A percentile compares a stretch with the other conserved stretches of the same genome.
These are phyloP conservation scores for Tetrapisispora namnaoensis DNA, from an alignment of 805 yeast genomes.

Conservation along the genomic window DNA sequence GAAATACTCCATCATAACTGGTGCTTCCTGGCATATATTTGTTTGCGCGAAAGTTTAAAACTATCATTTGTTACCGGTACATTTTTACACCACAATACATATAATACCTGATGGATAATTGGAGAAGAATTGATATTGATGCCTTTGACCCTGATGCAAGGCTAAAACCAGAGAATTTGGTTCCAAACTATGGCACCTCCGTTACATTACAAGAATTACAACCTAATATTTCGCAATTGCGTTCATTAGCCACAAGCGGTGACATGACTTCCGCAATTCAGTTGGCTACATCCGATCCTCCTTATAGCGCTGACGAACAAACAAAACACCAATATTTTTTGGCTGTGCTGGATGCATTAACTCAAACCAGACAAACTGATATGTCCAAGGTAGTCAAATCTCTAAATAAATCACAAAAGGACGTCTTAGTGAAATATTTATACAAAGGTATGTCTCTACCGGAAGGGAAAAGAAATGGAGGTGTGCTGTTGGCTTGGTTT, in stretches of 20 bases:
- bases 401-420: slow-evolving; percentile 57
- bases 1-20: too few relatives aligned
- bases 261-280: slow-evolving; percentile 58
- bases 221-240: slow-evolving; percentile 45
- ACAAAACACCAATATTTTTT: slow-evolving; percentile 36
- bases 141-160: slow-evolving; percentile 77
- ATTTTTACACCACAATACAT: not conserved
- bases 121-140: slow-evolving; percentile 95
- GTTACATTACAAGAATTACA: slow-evolving; percentile 46
- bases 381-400: slow-evolving; percentile 49
- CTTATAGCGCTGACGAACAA: slow-evolving; percentile 63
- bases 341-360: slow-evolving; percentile 61
- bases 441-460: slow-evolving; percentile 76
- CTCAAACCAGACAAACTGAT: slow-evolving; percentile 57
- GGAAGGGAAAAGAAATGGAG: slow-evolving; percentile 79
- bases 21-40: too few relatives aligned
- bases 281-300: slow-evolving; percentile 60
- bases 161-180: slow-evolving; percentile 52
- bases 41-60: too few relatives aligned
- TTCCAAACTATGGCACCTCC: slow-evolving; percentile 43
- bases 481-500: slow-evolving; percentile 79
- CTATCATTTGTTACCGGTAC: not conserved
- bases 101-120: slow-evolving; percentile 33
- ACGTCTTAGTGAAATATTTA: slow-evolving; percentile 69
- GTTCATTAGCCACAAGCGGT: slow-evolving; percentile 60